These are phyloP conservation scores for Cytospora leucostoma DNA, from an alignment of 2,329 filamentous ascomycete genomes.

Conservation along the genomic window DNA sequence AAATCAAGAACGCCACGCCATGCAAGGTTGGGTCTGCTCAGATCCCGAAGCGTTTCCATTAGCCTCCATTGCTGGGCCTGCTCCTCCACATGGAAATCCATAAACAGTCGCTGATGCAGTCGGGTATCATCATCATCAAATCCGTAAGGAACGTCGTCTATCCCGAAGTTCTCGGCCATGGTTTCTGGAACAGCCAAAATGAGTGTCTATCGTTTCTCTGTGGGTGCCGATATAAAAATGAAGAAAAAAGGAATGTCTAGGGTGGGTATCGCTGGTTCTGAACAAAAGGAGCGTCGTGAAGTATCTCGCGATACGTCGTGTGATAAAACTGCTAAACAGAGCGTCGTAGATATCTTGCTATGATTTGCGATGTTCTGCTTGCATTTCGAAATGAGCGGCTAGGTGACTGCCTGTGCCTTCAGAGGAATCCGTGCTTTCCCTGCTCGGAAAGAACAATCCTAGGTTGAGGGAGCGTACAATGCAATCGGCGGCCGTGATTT, in stretches of 20 bases:
- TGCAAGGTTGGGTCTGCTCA: conserved; percentile 20
- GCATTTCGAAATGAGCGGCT: conserved; percentile 35
- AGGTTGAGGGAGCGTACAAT: conserved; percentile 32
- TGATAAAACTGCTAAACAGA: conserved; percentile 32
- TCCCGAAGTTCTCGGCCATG: conserved; percentile 41
- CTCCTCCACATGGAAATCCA: conserved; percentile 18
- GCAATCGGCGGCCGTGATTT: conserved; percentile 39
- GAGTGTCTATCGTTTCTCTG: conserved; percentile 39
- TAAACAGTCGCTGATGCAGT: conserved; percentile 56
- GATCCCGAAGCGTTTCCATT: conserved; percentile 1
- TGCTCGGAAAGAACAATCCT: conserved; percentile 13
- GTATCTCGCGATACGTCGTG: conserved; percentile 31
- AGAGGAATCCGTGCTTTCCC: not conserved
- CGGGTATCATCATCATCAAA: conserved; percentile 47
- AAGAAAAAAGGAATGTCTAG: conserved; percentile 50
- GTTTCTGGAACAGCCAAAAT: conserved; percentile 35
- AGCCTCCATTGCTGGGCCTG: conserved; percentile 11
- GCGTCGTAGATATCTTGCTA: conserved; percentile 37
- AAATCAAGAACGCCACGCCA: conserved; percentile 27
- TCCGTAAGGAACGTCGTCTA: conserved; percentile 51
- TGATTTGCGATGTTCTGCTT: conserved; percentile 34
- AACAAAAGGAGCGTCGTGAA: conserved; percentile 38
- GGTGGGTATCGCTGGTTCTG: conserved; percentile 42
- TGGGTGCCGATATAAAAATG: conserved; percentile 34
- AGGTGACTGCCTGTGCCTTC: conserved; percentile 4